Base-by-base conservation (phyloP, 2,329 filamentous ascomycete species). In the Paecilomyces sp. region DNA sequence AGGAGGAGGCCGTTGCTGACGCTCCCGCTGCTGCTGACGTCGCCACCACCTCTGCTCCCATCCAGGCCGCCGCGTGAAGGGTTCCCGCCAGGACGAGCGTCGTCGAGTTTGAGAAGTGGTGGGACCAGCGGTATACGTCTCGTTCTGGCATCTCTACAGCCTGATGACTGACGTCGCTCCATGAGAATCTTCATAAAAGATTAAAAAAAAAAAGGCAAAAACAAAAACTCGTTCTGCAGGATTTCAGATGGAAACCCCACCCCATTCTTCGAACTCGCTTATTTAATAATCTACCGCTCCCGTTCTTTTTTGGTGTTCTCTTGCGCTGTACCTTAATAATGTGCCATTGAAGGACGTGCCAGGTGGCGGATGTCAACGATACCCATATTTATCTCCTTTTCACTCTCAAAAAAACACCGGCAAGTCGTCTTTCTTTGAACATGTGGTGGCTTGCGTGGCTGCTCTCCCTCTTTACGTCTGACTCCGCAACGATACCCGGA, bases 51-150 rank as follows among this genome's bases (percentile, higher is more conserved):
- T 63, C 72, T 41, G 69, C 73, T 30, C 71, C 75, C 30, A 75
- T 77, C 60, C 73, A 76, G 70, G 74, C 75, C 68, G 74, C 75
- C 60, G 75, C 75, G 67, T 77, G 72, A 77, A 75, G 63, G 66
- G 64, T 63, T 62, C 64, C 63, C 58, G 62, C 68, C 63, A 66
- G 65, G 61, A 68, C 68, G 63, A 71, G 71, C 61, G 63, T 68
- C 57, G 64, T 74, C 61, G 73, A 76, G 68, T 75, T 70, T 66
- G 74, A 77, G 67, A 72, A 74, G 64, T 77, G 73, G 74, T 77
- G 74, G 75, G 74, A 74, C 61, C 64, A 67, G 59, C 70, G 64
- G 63, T 72, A 65, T 67, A 61, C 63, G 58, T 70, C 63, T 67
- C 67, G 66, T 67, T 67, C 64, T 63, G 65, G 58, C 63, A 62